These are phyloP conservation scores for Murraya paniculata DNA, from an alignment of 345 rosid species.

Conservation along the genomic window DNA sequence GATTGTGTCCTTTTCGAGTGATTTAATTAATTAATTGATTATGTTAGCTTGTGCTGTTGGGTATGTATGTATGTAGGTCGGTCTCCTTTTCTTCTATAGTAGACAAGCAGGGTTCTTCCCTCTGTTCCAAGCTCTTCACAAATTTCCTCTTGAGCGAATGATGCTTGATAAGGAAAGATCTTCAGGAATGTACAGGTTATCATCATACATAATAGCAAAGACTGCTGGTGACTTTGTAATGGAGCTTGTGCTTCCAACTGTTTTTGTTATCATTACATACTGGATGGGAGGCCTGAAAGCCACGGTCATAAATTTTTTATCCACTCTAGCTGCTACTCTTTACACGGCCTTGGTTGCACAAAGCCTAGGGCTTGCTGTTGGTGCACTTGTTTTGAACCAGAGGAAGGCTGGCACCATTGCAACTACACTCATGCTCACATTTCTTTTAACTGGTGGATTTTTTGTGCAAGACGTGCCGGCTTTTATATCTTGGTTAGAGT, in stretches of 20 bases:
- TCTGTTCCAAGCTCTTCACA: slow-evolving; percentile 68
- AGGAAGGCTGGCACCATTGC: slow-evolving; percentile 40
- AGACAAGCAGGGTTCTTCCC: slow-evolving; percentile 76
- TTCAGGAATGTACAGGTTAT: slow-evolving; percentile 34
- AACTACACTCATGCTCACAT: slow-evolving; percentile 42
- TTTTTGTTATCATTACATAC: slow-evolving; percentile 55
- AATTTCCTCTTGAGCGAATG: slow-evolving; percentile 73
- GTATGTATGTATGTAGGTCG: slow-evolving; percentile 39
- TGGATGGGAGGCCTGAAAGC: slow-evolving; percentile 73
- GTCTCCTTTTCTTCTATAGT: slow-evolving; percentile 66
- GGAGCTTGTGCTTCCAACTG: slow-evolving; percentile 67
- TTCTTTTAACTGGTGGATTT: slow-evolving; percentile 46
- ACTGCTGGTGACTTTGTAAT: slow-evolving; percentile 60
- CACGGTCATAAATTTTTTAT: slow-evolving; percentile 33
- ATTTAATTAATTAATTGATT: neutral
- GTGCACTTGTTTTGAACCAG: slow-evolving; percentile 51
- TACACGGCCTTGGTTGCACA: slow-evolving; percentile 49
- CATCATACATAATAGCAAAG: slow-evolving; percentile 78
- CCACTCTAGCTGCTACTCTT: slow-evolving; percentile 41
- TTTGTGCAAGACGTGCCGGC: slow-evolving; percentile 47
- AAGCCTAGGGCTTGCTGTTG: slow-evolving; percentile 61
- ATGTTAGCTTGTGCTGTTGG: neutral
- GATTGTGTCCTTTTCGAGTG: too few relatives aligned
- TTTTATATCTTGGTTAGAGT: slow-evolving; percentile 50
- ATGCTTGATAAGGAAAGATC: slow-evolving; percentile 54